Evolutionary conservation across 1,284 basidiomycete species (phyloP).

Genomic region (Apiotrichum siamense): DNA sequence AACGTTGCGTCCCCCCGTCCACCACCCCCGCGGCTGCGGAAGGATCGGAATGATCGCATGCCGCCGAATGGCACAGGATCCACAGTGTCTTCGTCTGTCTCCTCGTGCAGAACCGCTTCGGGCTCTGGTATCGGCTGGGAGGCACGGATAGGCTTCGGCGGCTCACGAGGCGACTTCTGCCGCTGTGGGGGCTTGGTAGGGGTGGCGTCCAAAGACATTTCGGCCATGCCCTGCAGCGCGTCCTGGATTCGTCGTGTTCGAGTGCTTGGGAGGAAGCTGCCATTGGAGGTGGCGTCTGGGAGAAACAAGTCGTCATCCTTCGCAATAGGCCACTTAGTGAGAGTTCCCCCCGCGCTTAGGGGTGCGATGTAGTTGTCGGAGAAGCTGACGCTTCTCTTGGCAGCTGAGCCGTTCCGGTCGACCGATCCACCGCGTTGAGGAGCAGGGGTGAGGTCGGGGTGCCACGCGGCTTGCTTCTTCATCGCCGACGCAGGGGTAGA

Average conservation of each 20-base stretch:
- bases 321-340: background rate
- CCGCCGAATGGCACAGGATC: slow-evolving; percentile 15
- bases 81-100: slow-evolving; percentile 6
- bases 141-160: background rate
- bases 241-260: slow-evolving; percentile 71
- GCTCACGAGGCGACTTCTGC: slow-evolving; percentile 16
- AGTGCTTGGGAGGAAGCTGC: slow-evolving; percentile 55
- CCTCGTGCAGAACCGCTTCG: background rate
- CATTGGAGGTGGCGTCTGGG: slow-evolving; percentile 22
- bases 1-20: slow-evolving; percentile 63
- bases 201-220: slow-evolving; percentile 55
- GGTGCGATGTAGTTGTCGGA: slow-evolving; percentile 66
- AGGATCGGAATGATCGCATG: slow-evolving; percentile 19
- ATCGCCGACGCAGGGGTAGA: slow-evolving; percentile 41
- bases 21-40: slow-evolving; percentile 14
- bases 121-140: background rate
- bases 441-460: slow-evolving; percentile 33
- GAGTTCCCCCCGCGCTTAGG: slow-evolving; percentile 6
- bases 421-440: slow-evolving; percentile 9
- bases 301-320: slow-evolving; percentile 47
- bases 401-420: slow-evolving; percentile 19
- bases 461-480: slow-evolving; percentile 44
- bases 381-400: slow-evolving; percentile 80
- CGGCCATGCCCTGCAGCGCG: slow-evolving; percentile 65
- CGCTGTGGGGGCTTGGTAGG: slow-evolving; percentile 61